These are phyloP conservation scores for Corynespora cassiicola DNA, from an alignment of 2,329 filamentous ascomycete genomes.

Conservation along the genomic window DNA sequence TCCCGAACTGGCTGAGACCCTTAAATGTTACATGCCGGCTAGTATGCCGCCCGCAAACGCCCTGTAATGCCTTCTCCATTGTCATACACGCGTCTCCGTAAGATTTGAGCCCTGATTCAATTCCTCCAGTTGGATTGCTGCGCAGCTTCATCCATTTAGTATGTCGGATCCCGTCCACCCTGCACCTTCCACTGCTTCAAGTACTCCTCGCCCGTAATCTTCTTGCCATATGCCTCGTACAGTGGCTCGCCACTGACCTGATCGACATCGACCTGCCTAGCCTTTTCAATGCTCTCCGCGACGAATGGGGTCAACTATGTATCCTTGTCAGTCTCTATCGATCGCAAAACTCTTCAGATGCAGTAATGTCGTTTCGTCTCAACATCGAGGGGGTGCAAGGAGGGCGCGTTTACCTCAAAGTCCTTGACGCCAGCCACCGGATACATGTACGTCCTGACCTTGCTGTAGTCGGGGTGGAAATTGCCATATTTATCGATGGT, in stretches of 20 bases:
- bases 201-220: conserved; percentile 40
- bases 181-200: conserved; percentile 40
- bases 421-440: conserved; percentile 70
- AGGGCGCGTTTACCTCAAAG: conserved; percentile 36
- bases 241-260: conserved; percentile 9
- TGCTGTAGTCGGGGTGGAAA: conserved; percentile 82
- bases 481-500: conserved; percentile 81
- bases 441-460: conserved; percentile 89
- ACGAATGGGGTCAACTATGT: conserved; percentile 81
- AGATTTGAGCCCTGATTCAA: no score
- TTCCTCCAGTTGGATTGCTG: no score
- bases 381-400: no score
- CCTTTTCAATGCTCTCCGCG: conserved; percentile 62
- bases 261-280: conserved; percentile 14
- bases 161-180: conserved; percentile 38
- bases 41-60: conserved; percentile 9
- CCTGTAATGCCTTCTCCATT: conserved; percentile 5
- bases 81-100: background rate
- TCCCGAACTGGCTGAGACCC: no score
- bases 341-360: no score
- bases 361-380: no score
- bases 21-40: background rate
- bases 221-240: conserved; percentile 27
- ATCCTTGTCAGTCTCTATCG: conserved; percentile 6
- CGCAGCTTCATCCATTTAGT: no score